These are phyloP conservation scores for Pseudogymnoascus sp. DNA, from an alignment of 2,329 filamentous ascomycete genomes.

Conservation along the genomic window DNA sequence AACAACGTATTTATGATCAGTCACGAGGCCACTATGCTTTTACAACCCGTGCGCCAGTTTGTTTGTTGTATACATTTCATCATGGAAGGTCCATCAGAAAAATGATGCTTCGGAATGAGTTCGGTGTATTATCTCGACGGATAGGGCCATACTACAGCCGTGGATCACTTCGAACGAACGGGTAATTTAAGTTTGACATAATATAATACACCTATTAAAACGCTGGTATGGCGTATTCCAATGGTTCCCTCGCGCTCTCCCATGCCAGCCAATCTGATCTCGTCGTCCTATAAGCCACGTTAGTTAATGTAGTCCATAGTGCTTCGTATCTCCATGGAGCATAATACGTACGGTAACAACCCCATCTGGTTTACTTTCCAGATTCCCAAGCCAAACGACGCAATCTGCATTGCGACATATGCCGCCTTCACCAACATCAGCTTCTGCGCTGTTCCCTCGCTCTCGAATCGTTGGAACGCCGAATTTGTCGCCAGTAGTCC, in stretches of 20 bases:
- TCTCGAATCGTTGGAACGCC: constrained; percentile 88
- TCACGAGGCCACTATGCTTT: not conserved
- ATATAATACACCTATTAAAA: constrained; percentile 22
- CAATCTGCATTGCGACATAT: constrained; percentile 79
- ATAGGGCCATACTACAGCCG: not conserved
- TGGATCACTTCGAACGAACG: not conserved
- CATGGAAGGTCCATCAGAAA: not conserved
- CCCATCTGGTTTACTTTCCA: constrained; percentile 99
- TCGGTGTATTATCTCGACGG: not conserved
- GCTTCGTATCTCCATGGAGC: not conserved
- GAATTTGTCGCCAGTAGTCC: constrained; percentile 76
- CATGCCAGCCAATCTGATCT: constrained; percentile 96
- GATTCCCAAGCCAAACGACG: constrained; percentile 76
- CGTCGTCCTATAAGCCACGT: constrained; percentile 60
- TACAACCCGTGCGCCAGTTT: not conserved
- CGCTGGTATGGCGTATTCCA: constrained; percentile 29
- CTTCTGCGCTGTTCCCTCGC: constrained; percentile 64
- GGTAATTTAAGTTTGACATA: not conserved
- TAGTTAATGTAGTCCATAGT: not conserved
- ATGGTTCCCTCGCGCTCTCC: constrained; percentile 48
- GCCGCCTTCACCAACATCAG: constrained; percentile 79
- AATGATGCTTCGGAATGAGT: not conserved
- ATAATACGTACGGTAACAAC: constrained; percentile 68
- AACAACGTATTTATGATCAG: not conserved
- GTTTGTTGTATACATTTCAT: not conserved